These are phyloP conservation scores for Mentha longifolia DNA, from an alignment of 257 asterid species.

Conservation along the genomic window DNA sequence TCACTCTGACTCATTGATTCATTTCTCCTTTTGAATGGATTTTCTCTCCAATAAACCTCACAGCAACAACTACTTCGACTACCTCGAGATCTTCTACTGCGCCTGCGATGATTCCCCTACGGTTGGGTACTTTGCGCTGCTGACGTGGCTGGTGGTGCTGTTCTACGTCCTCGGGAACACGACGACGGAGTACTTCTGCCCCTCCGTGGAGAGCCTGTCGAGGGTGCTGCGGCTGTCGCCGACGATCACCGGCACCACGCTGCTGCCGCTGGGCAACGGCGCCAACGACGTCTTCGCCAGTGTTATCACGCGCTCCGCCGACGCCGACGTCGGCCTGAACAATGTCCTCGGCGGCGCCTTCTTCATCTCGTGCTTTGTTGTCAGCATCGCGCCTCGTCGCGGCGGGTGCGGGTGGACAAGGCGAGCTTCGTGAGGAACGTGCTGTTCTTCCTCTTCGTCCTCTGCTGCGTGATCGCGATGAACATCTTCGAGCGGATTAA, in stretches of 20 bases:
- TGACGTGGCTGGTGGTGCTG: constrained; percentile 57
- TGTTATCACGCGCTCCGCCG: constrained; percentile 55
- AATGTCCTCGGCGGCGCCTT: constrained; percentile 83
- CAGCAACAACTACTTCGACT: constrained; percentile 61
- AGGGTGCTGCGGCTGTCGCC: constrained; percentile 65
- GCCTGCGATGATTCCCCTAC: constrained; percentile 35
- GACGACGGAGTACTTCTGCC: constrained; percentile 71
- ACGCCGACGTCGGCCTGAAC: constrained; percentile 68
- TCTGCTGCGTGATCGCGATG: constrained; percentile 56
- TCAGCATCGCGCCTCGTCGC: constrained; percentile 54
- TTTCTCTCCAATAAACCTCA: constrained; percentile 25
- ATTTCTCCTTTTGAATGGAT: constrained; percentile 42
- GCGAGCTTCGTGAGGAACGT: constrained; percentile 71
- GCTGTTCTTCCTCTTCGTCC: constrained; percentile 61
- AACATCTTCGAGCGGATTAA: constrained; percentile 45
- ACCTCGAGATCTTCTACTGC: constrained; percentile 69
- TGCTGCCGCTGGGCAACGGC: constrained; percentile 86
- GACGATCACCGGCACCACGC: constrained; percentile 78
- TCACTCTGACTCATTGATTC: background rate
- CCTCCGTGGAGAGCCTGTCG: constrained; percentile 62
- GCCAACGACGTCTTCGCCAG: constrained; percentile 79
- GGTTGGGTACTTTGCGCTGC: constrained; percentile 49
- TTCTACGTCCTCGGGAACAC: constrained; percentile 76
- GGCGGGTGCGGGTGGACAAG: constrained; percentile 42
- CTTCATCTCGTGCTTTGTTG: constrained; percentile 68